Conservation (phyloP, 2,329 filamentous ascomycete species). For the Elsinoe batatas region DNA sequence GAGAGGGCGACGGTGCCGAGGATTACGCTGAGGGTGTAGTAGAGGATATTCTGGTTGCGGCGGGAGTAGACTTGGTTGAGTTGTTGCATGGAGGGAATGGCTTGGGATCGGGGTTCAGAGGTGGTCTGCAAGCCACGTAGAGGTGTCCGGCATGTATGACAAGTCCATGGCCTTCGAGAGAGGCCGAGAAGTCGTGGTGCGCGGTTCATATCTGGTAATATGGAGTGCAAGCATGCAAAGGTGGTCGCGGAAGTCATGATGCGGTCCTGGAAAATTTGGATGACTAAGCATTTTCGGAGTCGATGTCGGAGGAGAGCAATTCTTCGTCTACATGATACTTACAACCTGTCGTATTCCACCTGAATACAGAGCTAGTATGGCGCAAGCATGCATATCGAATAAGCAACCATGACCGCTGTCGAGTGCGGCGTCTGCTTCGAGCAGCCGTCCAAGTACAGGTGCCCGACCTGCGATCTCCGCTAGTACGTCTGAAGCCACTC, state of each 20-base stretch:
- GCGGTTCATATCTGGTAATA: constrained; percentile 13
- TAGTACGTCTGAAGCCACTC: constrained; percentile 27
- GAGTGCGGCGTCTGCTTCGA: constrained; percentile 36
- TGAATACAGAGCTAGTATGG: no score
- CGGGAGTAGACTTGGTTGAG: constrained; percentile 18
- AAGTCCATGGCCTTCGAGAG: neutral
- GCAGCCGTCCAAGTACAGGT: constrained; percentile 41
- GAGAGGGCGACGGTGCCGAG: constrained; percentile 69
- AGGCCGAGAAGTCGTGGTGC: neutral
- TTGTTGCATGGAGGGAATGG: neutral
- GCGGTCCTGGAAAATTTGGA: constrained; percentile 5
- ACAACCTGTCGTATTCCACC: no score
- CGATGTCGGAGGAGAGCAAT: neutral
- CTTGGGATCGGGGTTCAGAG: neutral
- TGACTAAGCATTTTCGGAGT: constrained; percentile 11
- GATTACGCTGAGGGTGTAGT: constrained; percentile 67
- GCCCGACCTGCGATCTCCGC: constrained; percentile 37
- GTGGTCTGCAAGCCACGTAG: neutral
- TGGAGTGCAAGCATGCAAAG: neutral
- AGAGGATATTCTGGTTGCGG: constrained; percentile 36
- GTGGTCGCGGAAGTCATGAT: neutral
- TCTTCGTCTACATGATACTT: neutral
- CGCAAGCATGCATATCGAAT: no score
- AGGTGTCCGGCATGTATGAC: neutral
- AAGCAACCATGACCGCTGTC: constrained; percentile 13